Conservation (phyloP, 179 eudicot genomes). For the Monotropa hypopitys region DNA sequence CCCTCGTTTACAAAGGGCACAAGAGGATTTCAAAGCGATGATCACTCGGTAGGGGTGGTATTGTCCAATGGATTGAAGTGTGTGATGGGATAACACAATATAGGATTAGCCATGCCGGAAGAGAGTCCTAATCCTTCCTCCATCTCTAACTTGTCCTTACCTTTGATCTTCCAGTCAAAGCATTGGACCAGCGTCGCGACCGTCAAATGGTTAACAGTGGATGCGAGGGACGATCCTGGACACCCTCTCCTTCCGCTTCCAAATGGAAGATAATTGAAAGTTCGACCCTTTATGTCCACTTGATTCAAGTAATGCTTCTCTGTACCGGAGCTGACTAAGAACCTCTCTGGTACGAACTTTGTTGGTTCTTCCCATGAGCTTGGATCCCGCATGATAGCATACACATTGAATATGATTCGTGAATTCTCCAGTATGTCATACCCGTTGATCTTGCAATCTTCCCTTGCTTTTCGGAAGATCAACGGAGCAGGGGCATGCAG, state of each 20-base stretch:
- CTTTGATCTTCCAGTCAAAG: conserved; percentile 1
- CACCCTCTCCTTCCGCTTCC: background rate
- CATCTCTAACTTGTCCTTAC: background rate
- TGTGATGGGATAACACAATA: background rate
- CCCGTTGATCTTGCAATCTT: conserved; percentile 15
- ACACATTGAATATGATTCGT: background rate
- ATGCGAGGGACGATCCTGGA: background rate
- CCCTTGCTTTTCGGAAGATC: conserved; percentile 8
- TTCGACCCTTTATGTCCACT: background rate
- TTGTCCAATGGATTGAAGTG: background rate
- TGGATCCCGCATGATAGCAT: background rate
- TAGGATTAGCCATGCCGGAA: background rate
- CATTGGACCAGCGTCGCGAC: background rate
- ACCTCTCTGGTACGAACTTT: background rate
- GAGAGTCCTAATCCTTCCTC: background rate
- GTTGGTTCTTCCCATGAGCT: background rate
- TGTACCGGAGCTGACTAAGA: background rate
- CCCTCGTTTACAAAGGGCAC: background rate
- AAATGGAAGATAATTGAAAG: background rate
- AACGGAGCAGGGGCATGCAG: conserved; percentile 10
- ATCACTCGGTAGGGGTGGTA: background rate
- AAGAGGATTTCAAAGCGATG: background rate
- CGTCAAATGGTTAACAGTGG: background rate
- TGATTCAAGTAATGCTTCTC: background rate
- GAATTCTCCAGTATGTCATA: conserved; percentile 8